These are phyloP conservation scores for Cynanchum wilfordii DNA, from an alignment of 257 asterid species.

Conservation along the genomic window DNA sequence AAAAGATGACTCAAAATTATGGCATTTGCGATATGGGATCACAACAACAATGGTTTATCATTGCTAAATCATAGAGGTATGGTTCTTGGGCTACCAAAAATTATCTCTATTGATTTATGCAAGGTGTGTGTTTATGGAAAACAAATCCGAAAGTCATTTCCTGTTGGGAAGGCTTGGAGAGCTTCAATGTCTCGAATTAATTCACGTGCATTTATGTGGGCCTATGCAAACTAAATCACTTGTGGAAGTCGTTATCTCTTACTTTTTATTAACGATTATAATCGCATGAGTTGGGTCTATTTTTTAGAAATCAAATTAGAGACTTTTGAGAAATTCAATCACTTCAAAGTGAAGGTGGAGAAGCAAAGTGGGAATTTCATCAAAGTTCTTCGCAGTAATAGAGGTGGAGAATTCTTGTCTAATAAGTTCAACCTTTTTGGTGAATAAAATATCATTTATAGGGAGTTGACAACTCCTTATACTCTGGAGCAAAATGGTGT, in stretches of 20 bases:
- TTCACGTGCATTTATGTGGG: background rate
- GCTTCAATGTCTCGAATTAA: background rate
- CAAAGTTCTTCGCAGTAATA: background rate
- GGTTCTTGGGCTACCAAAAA: background rate
- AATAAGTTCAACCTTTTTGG: constrained; percentile 6
- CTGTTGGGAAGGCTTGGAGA: constrained; percentile 13
- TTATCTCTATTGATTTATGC: background rate
- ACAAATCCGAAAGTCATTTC: background rate
- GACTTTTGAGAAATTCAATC: constrained; percentile 10
- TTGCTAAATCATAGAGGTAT: background rate
- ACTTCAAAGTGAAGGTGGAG: constrained; percentile 12
- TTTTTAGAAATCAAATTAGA: constrained; percentile 12
- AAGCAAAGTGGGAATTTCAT: constrained; percentile 7
- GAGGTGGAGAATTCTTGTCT: constrained; percentile 11
- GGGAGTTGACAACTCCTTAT: constrained; percentile 13
- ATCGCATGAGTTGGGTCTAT: constrained; percentile 14
- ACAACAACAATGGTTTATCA: constrained; percentile 9
- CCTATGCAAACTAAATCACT: constrained; percentile 3
- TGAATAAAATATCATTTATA: constrained; percentile 12
- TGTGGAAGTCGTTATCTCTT: background rate
- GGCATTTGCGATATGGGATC: background rate
- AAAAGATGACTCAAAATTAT: background rate
- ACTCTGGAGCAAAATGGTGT: constrained; percentile 25
- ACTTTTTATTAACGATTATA: background rate
- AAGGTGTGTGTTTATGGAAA: background rate